Conservation (phyloP, 257 asterid species). For the Thymus mandschuricus region DNA sequence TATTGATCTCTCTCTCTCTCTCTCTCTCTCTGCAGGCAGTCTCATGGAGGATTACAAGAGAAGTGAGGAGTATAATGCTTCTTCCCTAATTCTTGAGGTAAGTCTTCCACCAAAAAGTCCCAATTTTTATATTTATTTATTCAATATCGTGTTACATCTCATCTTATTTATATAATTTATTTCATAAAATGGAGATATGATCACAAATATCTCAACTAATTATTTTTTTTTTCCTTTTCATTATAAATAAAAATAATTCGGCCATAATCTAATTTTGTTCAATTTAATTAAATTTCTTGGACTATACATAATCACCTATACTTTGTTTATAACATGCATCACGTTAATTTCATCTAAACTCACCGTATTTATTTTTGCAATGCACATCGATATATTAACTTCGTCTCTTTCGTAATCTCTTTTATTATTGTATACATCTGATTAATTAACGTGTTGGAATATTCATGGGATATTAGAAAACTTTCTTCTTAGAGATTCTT, state of each 20-base stretch:
- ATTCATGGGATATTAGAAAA: neutral
- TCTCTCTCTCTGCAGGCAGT: conserved; percentile 32
- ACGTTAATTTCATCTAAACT: neutral
- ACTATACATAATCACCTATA: neutral
- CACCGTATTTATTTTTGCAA: neutral
- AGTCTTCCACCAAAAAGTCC: neutral
- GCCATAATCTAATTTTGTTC: no score
- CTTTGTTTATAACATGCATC: neutral
- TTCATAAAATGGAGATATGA: neutral
- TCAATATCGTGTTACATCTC: neutral
- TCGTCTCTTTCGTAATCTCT: no score
- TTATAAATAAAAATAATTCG: neutral
- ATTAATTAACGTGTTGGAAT: neutral
- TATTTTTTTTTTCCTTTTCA: neutral
- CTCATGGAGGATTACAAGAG: conserved; percentile 55
- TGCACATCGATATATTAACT: neutral
- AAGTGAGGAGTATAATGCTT: conserved; percentile 35
- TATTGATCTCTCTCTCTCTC: conserved; percentile 33
- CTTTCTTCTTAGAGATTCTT: neutral
- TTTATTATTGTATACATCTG: no score
- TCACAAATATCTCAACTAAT: neutral
- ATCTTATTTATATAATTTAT: neutral
- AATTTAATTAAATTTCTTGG: no score
- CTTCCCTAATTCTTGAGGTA: conserved; percentile 47
- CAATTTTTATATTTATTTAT: neutral